phyloP scores from a whole-genome alignment of 495 filamentous ascomycete genomes.

The Penicillium mononematosum region DNA sequence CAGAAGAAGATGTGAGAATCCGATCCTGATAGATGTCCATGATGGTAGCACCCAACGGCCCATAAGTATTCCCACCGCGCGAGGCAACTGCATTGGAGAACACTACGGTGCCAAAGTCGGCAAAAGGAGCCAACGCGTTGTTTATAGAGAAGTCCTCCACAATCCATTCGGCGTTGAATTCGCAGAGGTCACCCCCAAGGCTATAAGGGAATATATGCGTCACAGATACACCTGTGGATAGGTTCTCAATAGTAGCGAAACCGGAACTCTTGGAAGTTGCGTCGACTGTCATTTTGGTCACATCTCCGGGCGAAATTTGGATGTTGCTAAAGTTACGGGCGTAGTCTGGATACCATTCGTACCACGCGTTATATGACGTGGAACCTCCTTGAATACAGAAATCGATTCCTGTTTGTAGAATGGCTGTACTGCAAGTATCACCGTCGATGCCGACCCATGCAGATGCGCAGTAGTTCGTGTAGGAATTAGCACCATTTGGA shows the following conservation, averaged over 20 bases:
- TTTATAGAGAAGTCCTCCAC: constrained; percentile 55
- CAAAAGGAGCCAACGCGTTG: constrained; percentile 47
- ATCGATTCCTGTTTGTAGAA: constrained; percentile 58
- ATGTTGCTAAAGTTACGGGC: constrained; percentile 53
- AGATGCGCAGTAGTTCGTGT: constrained; percentile 49
- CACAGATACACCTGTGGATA: constrained; percentile 49
- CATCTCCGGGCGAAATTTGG: constrained; percentile 49
- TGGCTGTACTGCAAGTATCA: constrained; percentile 50
- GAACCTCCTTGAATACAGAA: constrained; percentile 40
- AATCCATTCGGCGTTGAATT: constrained; percentile 60
- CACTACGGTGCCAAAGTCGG: constrained; percentile 51
- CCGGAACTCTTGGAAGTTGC: constrained; percentile 46
- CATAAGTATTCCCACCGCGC: constrained; percentile 22
- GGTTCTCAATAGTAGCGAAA: constrained; percentile 51
- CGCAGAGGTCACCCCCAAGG: constrained; percentile 26
- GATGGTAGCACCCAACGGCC: constrained; percentile 39
- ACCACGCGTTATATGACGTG: constrained; percentile 54
- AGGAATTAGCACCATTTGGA: constrained; percentile 38
- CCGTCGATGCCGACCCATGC: constrained; percentile 62
- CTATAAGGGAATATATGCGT: constrained; percentile 44
- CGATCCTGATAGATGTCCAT: constrained; percentile 48
- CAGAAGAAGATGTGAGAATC: constrained; percentile 43
- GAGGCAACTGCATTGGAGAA: constrained; percentile 41
- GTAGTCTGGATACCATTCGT: constrained; percentile 59
- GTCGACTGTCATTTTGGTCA: constrained; percentile 51